Evolutionary conservation across 208 protist genomes (phyloP).

Genomic region (Trypanosoma congolense): DNA sequence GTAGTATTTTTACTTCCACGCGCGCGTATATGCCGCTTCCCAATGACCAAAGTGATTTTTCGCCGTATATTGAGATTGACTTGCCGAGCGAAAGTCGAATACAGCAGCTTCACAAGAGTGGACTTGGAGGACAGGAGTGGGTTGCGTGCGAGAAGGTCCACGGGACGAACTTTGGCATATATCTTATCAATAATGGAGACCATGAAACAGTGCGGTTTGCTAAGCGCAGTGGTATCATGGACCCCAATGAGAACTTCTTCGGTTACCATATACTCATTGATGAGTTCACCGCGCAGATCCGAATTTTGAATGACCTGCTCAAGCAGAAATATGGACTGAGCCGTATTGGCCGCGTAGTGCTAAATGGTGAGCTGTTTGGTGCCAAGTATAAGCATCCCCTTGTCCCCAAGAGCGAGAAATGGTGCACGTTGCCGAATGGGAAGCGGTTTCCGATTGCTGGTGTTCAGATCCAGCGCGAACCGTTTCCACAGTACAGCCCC

Average conservation of each 20-base stretch:
- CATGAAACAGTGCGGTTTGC: constrained; percentile 52
- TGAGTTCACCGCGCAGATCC: constrained; percentile 66
- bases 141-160: constrained; percentile 86
- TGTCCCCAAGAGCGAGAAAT: constrained; percentile 75
- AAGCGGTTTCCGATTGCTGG: constrained; percentile 74
- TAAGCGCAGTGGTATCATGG: constrained; percentile 86
- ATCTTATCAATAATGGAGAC: constrained; percentile 55
- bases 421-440: constrained; percentile 78
- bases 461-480: constrained; percentile 75
- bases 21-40: constrained; percentile 62
- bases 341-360: constrained; percentile 62
- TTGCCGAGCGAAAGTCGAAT: constrained; percentile 78
- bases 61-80: constrained; percentile 80
- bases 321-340: constrained; percentile 69
- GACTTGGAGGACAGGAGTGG: constrained; percentile 69
- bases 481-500: constrained; percentile 87
- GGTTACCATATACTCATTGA: constrained; percentile 80
- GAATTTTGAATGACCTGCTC: constrained; percentile 52
- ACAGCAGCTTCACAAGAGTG: constrained; percentile 60
- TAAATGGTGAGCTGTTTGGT: constrained; percentile 84
- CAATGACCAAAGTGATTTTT: constrained; percentile 70
- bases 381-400: constrained; percentile 85
- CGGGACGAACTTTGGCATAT: constrained; percentile 83
- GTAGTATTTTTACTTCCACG: neutral
- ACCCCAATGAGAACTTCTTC: constrained; percentile 88